Base-by-base conservation (phyloP, 805 yeast species). In the Starmerella stellata region DNA sequence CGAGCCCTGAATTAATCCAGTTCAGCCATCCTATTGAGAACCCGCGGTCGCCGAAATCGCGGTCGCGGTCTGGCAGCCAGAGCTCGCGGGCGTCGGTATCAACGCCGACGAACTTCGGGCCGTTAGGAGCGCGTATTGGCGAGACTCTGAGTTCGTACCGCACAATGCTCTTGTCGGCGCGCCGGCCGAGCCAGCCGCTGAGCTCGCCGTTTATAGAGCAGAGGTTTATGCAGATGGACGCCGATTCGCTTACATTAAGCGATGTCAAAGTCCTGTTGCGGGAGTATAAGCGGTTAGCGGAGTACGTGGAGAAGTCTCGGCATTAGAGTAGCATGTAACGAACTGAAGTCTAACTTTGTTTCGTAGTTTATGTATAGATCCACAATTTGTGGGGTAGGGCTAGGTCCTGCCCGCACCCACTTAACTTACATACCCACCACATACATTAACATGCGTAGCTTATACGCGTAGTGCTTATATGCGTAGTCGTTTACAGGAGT, bases 251-350 rank as follows among this genome's bases (percentile, higher is more conserved):
- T 17, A 56, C 55, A n/a, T 30, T 59, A 15, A 50, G 52, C 1
- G 65, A 63, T 17, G 51, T 62, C 15, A 48, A 48, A 25, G 52
- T 44, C 19, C 51, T 62, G 20, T 52, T 59, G 31, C 38, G 44
- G 4, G 67, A 62, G 39, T 62, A 62, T 44, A 53, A 53, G 32
- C 52, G 61, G 11, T 49, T 62, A 27, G 63, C 59, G 4, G 47
- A 42, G 18, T 36, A 35, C 25, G 39, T 47, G 2, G 45, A 43
- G 33, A 29, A 34, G 18, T 21, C n/a, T 23, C 38, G 19, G 9
- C 19, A 15, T 11, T 17, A 25, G 25, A 7, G n/a, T n/a, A n/a
- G n/a, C n/a, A n/a, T n/a, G n/a, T n/a, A n/a, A 25, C n/a, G 11
- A 25, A 25, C 11, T 25, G 29, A n/a, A 11, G n/a, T 25, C 11